Percentiles rank a stretch among this genome's conserved stretches.
Evolutionary conservation across 2,329 filamentous ascomycete species (phyloP).

Genomic region (Colletotrichum shisoi): DNA sequence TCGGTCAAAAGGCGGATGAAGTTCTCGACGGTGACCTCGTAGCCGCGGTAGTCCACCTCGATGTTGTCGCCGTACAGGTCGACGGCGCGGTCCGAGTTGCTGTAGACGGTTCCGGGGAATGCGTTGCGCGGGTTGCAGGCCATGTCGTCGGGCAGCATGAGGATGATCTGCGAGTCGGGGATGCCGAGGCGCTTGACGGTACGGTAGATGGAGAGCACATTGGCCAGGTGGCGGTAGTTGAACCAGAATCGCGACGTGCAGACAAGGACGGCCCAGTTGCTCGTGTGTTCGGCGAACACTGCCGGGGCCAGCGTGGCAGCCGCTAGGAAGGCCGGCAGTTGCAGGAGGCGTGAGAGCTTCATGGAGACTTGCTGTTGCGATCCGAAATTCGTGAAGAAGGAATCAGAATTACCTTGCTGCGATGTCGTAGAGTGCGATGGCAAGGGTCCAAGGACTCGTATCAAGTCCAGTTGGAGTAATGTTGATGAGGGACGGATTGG

Average conservation of each 20-base stretch:
- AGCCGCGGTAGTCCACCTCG: slow-evolving; percentile 96
- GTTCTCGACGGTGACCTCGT: slow-evolving; percentile 98
- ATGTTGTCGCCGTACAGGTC: slow-evolving; percentile 99
- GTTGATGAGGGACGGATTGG: slow-evolving; percentile 11
- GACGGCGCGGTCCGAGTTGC: slow-evolving; percentile 93
- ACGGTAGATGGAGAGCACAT: slow-evolving; percentile 95
- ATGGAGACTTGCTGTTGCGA: slow-evolving; percentile 49
- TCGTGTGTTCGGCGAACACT: slow-evolving; percentile 80
- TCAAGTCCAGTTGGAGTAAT: slow-evolving; percentile 4
- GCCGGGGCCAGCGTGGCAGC: slow-evolving; percentile 55
- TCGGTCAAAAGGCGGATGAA: slow-evolving; percentile 96
- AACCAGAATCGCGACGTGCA: slow-evolving; percentile 99
- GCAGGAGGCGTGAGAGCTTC: slow-evolving; percentile 58
- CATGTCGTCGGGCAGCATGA: slow-evolving; percentile 99
- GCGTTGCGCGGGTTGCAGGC: slow-evolving; percentile 98
- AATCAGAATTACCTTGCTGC: background rate
- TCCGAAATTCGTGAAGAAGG: background rate
- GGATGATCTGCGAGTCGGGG: slow-evolving; percentile 97
- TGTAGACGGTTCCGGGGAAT: slow-evolving; percentile 97
- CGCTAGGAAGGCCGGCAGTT: slow-evolving; percentile 58
- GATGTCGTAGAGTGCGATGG: background rate
- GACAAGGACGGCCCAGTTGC: slow-evolving; percentile 99
- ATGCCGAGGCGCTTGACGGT: slow-evolving; percentile 98
- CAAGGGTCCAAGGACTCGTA: slow-evolving; percentile 19
- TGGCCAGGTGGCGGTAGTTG: slow-evolving; percentile 98